A percentile compares a stretch with the other conserved stretches of the same genome.
Conservation (phyloP, 441 rosid genomes). For the Populus hybrid region DNA sequence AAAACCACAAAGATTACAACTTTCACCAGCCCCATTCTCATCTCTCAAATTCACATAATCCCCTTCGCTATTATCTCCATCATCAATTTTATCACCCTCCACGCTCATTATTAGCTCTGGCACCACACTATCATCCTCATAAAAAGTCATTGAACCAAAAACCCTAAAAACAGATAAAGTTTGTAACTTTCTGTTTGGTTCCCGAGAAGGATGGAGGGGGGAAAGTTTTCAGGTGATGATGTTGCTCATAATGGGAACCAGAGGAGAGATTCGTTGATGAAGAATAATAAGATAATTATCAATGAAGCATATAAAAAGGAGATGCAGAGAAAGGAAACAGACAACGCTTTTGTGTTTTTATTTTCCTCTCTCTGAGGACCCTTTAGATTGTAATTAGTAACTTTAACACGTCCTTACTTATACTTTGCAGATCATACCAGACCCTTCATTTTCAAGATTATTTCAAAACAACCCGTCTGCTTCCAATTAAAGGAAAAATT, state of each 20-base stretch:
- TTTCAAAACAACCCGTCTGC: too few species aligned
- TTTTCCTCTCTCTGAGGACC: background rate
- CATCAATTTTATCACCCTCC: slow-evolving; percentile 30
- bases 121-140: slow-evolving; percentile 43
- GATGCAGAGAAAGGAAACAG: background rate
- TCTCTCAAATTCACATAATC: slow-evolving; percentile 51
- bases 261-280: slow-evolving; percentile 3
- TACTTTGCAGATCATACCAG: too few species aligned
- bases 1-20: slow-evolving; percentile 23
- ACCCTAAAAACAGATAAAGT: slow-evolving; percentile 13
- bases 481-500: too few species aligned
- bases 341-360: background rate
- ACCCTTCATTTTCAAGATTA: too few species aligned
- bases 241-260: slow-evolving; percentile 9
- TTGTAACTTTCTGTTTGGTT: slow-evolving; percentile 15
- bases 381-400: background rate
- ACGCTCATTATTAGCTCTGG: slow-evolving; percentile 58
- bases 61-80: slow-evolving; percentile 28
- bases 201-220: slow-evolving; percentile 10
- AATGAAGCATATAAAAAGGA: background rate
- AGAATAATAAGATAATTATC: background rate
- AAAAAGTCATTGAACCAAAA: slow-evolving; percentile 52
- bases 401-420: too few species aligned
- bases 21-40: slow-evolving; percentile 26
- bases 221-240: background rate